These are phyloP conservation scores for Trichosporon ovoides DNA, from an alignment of 1,284 basidiomycete genomes.

Conservation along the genomic window DNA sequence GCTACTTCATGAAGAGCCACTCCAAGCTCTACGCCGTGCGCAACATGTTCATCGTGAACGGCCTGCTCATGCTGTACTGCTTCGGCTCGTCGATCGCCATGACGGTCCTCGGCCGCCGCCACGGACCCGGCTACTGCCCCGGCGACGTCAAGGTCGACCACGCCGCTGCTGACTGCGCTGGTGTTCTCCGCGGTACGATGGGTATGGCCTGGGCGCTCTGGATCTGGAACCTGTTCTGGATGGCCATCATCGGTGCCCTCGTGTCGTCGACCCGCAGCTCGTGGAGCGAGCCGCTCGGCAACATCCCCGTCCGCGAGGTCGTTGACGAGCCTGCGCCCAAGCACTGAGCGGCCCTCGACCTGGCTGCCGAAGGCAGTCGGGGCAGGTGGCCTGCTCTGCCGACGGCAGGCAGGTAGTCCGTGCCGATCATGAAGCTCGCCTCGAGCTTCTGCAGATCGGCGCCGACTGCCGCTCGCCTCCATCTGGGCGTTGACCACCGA, in stretches of 20 bases:
- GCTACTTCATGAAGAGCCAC: conserved; percentile 19
- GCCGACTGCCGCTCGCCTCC: too few species aligned
- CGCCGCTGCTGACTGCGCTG: conserved; percentile 22
- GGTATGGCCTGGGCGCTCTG: conserved; percentile 13
- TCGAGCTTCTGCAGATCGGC: neutral
- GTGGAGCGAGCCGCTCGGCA: conserved; percentile 20
- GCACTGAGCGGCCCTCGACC: neutral
- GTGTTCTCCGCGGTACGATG: conserved; percentile 24
- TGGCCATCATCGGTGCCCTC: conserved; percentile 24
- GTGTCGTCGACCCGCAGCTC: conserved; percentile 8
- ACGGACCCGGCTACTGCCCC: conserved; percentile 24
- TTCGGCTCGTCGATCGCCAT: conserved; percentile 26
- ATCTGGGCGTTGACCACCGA: neutral
- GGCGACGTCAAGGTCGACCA: neutral
- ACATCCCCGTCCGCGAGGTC: neutral
- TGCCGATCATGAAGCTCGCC: too few species aligned
- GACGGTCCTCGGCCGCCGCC: conserved; percentile 19
- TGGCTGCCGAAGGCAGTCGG: neutral
- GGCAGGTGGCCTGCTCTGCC: too few species aligned
- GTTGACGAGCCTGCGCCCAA: conserved; percentile 7
- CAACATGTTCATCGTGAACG: conserved; percentile 17
- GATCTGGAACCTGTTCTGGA: conserved; percentile 28
- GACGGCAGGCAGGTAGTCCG: too few species aligned
- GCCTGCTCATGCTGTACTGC: conserved; percentile 25
- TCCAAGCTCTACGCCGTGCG: conserved; percentile 19